Conservation (phyloP, 164 flowering plant species). For the Umbilicus rupestris region DNA sequence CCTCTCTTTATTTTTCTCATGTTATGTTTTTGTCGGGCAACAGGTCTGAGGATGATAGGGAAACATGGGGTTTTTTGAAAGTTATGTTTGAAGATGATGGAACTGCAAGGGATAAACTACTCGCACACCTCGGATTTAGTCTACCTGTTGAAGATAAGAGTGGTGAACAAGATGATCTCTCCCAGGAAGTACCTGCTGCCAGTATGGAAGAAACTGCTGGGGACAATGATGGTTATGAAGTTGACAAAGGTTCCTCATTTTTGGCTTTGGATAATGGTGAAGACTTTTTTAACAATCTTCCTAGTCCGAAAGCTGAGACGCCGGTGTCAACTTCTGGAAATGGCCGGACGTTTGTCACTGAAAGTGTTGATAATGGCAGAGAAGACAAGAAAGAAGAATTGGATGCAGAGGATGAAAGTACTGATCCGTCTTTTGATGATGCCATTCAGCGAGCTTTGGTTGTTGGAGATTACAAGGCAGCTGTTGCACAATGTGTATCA, state of each 20-base stretch:
- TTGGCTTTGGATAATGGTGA: constrained; percentile 68
- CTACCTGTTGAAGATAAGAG: constrained; percentile 39
- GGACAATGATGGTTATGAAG: constrained; percentile 22
- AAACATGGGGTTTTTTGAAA: constrained; percentile 92
- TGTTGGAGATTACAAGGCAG: constrained; percentile 90
- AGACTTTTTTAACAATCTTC: constrained; percentile 94
- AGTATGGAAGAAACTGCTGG: constrained; percentile 34
- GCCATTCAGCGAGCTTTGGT: constrained; percentile 80
- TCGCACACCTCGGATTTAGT: constrained; percentile 75
- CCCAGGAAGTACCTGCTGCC: constrained; percentile 74
- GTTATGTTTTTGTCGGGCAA: not conserved
- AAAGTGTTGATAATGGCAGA: constrained; percentile 19
- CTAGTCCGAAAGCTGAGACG: constrained; percentile 82
- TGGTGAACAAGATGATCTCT: constrained; percentile 36
- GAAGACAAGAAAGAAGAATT: constrained; percentile 35
- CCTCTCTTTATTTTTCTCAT: not conserved
- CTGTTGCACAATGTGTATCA: constrained; percentile 70
- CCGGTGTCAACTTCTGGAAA: constrained; percentile 40
- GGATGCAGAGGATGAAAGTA: constrained; percentile 37
- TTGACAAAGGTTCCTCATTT: constrained; percentile 20
- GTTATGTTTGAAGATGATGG: constrained; percentile 86
- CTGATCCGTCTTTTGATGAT: constrained; percentile 59
- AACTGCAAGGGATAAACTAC: constrained; percentile 69
- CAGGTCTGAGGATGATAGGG: constrained; percentile 76
- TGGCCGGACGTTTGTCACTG: constrained; percentile 14